phyloP scores from a whole-genome alignment of 1,139 yeast genomes.

The Magnusiomyces ingens region DNA sequence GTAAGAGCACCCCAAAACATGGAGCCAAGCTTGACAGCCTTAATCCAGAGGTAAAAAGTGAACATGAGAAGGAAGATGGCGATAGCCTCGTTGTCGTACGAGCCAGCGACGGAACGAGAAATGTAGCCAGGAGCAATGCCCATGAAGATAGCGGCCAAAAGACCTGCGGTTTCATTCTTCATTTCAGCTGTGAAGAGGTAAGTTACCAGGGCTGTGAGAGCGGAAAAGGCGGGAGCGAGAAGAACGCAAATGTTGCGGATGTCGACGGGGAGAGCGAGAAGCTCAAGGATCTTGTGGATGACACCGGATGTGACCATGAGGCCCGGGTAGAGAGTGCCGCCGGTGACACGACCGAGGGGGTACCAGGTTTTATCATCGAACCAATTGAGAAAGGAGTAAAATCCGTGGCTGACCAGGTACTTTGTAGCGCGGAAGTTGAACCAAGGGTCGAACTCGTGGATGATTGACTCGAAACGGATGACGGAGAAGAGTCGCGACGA shows the following conservation, averaged over 20 bases:
- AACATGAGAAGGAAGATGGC: slow-evolving; percentile 95
- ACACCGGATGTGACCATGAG: slow-evolving; percentile 94
- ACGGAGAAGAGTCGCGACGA: slow-evolving; percentile 71
- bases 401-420: slow-evolving; percentile 75
- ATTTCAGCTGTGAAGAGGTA: slow-evolving; percentile 83
- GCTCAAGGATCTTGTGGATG: slow-evolving; percentile 67
- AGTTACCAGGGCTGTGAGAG: slow-evolving; percentile 88
- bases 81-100: slow-evolving; percentile 98
- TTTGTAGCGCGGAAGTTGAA: slow-evolving; percentile 94
- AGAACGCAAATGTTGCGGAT: slow-evolving; percentile 93
- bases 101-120: slow-evolving; percentile 97
- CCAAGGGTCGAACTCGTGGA: slow-evolving; percentile 99
- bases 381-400: slow-evolving; percentile 92
- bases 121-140: slow-evolving; percentile 99
- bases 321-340: slow-evolving; percentile 98
- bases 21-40: slow-evolving; percentile 85
- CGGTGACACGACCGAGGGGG: slow-evolving; percentile 97
- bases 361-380: slow-evolving; percentile 99
- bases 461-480: slow-evolving; percentile 75
- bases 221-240: slow-evolving; percentile 95
- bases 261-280: slow-evolving; percentile 74
- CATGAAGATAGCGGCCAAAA: slow-evolving; percentile 88
- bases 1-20: slow-evolving; percentile 78
- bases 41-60: slow-evolving; percentile 93
- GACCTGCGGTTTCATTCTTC: slow-evolving; percentile 85